A percentile compares a stretch with the other conserved stretches of the same genome.
Evolutionary conservation across 768 basidiomycete genomes (phyloP).

Genomic region (Royoungia palumana): DNA sequence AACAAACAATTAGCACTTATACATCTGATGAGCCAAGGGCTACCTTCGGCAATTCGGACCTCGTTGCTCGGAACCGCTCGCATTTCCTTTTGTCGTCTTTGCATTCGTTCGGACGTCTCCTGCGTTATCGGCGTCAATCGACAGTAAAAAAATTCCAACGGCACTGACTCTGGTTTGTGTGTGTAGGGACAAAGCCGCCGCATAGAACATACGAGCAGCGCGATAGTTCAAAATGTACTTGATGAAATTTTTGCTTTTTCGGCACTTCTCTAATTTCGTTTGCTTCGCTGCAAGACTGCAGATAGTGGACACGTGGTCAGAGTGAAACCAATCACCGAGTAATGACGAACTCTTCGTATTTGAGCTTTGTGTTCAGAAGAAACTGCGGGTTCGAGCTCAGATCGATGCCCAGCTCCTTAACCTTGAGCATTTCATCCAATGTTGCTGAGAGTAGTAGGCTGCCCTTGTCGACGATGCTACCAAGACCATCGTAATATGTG

Average conservation of each 20-base stretch:
- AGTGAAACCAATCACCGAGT: no score
- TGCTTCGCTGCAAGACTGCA: not conserved
- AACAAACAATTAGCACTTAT: not conserved
- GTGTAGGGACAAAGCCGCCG: not conserved
- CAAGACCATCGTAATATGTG: no score
- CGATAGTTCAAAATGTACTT: not conserved
- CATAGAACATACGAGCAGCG: constrained; percentile 2
- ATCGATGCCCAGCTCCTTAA: no score
- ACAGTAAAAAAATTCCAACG: not conserved
- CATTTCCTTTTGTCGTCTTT: not conserved
- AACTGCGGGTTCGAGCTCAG: no score
- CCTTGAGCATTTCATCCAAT: no score
- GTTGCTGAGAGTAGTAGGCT: no score
- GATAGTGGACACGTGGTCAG: no score
- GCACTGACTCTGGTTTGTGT: not conserved
- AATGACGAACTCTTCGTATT: no score
- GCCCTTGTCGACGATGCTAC: no score
- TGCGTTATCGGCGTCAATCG: not conserved
- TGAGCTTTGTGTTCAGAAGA: no score
- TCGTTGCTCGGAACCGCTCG: constrained; percentile 1
- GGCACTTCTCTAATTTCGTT: not conserved
- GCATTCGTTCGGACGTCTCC: constrained; percentile 10
- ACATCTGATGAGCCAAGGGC: not conserved
- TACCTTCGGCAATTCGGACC: not conserved
- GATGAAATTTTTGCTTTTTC: not conserved